Conservation (phyloP, 257 asterid species). For the Solanum medicagineum region DNA sequence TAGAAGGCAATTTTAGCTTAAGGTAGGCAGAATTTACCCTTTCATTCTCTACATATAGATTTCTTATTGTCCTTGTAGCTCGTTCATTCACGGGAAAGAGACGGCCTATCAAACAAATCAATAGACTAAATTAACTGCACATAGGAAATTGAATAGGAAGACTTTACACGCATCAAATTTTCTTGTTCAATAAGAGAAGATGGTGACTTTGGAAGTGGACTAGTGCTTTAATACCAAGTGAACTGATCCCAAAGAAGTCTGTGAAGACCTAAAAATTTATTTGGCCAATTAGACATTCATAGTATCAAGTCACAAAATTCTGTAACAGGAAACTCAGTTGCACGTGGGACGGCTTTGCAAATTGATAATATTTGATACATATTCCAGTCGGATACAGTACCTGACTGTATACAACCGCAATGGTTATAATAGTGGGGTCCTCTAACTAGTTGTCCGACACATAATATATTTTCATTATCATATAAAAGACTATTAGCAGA, state of each 20-base stretch:
- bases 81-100: conserved; percentile 90
- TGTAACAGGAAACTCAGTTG: background rate
- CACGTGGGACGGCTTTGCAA: background rate
- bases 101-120: conserved; percentile 40
- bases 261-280: background rate
- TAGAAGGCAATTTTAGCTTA: background rate
- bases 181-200: background rate
- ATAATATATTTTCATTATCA: background rate
- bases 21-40: conserved; percentile 40
- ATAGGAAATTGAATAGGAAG: background rate
- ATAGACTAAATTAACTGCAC: background rate
- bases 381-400: background rate
- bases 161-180: background rate
- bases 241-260: background rate
- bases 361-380: background rate
- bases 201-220: background rate
- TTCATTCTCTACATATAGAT: conserved; percentile 82
- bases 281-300: background rate
- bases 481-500: background rate
- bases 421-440: background rate
- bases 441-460: background rate
- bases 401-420: background rate
- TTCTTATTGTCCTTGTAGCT: conserved; percentile 80
- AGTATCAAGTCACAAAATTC: background rate
- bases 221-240: background rate